A percentile compares a stretch with the other conserved stretches of the same genome.
phyloP scores from a whole-genome alignment of 2,329 filamentous ascomycete species.

The Trichocomaceae sp. region DNA sequence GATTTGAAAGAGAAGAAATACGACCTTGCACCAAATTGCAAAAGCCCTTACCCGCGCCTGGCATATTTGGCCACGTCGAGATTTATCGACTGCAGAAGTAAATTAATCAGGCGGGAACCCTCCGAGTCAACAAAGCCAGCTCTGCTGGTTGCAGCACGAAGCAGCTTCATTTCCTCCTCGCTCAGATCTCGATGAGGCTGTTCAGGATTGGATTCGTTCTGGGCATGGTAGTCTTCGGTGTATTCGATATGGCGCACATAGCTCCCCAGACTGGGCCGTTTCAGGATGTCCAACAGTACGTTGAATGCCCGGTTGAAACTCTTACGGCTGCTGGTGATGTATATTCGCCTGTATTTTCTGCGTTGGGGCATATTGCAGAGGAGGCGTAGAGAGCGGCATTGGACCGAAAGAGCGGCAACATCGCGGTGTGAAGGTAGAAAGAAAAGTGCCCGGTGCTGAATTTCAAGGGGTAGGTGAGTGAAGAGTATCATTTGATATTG shows the following conservation, averaged over 20 bases:
- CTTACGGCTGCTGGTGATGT: not conserved
- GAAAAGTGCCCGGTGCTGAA: not conserved
- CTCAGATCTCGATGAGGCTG: slow-evolving; percentile 1
- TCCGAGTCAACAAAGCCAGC: slow-evolving; percentile 12
- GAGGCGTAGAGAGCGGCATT: not conserved
- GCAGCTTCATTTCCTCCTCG: slow-evolving; percentile 13
- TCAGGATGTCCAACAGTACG: slow-evolving; percentile 18
- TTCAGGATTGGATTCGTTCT: not conserved
- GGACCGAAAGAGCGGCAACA: not conserved
- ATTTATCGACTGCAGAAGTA: slow-evolving; percentile 15
- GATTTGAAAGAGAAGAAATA: not conserved
- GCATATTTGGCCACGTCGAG: not conserved
- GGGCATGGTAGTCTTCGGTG: not conserved
- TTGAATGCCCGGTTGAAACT: not conserved
- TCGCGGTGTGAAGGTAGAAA: not conserved
- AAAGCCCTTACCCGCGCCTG: not conserved
- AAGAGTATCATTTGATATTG: not conserved
- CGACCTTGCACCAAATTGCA: not conserved
- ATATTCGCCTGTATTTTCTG: not conserved
- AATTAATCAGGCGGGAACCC: slow-evolving; percentile 15
- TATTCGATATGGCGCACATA: slow-evolving; percentile 18
- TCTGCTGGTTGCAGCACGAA: slow-evolving; percentile 13
- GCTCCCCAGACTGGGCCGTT: slow-evolving; percentile 15
- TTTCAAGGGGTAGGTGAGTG: not conserved
- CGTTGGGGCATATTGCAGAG: not conserved